These are phyloP conservation scores for Boletus insuetus DNA, from an alignment of 768 basidiomycete genomes.

Conservation along the genomic window DNA sequence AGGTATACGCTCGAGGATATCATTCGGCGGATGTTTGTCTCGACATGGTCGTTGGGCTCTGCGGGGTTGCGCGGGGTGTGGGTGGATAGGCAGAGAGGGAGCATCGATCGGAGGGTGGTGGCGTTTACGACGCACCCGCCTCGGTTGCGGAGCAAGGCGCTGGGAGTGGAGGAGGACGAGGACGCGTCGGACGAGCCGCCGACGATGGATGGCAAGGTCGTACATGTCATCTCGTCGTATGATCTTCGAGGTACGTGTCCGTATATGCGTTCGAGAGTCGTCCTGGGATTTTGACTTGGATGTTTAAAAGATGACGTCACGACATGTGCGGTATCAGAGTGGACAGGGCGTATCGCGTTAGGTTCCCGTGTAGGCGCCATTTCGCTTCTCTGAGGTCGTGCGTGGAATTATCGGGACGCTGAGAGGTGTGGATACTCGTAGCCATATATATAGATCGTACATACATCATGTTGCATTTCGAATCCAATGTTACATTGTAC, in stretches of 20 bases:
- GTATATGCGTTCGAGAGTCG: background rate
- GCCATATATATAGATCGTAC: background rate
- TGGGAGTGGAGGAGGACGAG: background rate
- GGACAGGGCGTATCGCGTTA: constrained; percentile 41
- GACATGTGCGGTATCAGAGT: constrained; percentile 45
- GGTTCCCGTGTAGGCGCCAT: constrained; percentile 40
- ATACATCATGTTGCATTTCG: background rate
- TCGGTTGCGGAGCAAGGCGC: background rate
- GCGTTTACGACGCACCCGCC: constrained; percentile 20
- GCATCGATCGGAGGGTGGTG: constrained; percentile 18
- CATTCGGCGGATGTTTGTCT: constrained; percentile 9
- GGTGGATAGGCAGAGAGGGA: constrained; percentile 19
- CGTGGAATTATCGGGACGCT: no score
- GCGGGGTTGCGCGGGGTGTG: constrained; percentile 24
- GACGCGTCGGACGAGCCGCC: background rate
- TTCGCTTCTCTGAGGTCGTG: constrained; percentile 11
- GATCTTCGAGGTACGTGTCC: constrained; percentile 29
- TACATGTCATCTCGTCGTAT: constrained; percentile 22
- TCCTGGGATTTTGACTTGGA: background rate
- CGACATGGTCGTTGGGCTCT: constrained; percentile 18
- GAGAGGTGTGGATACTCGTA: no score
- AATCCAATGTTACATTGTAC: background rate
- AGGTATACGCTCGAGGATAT: background rate
- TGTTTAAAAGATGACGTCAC: constrained; percentile 42
- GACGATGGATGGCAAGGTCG: constrained; percentile 10